Conservation (phyloP, 495 filamentous ascomycete species). For the Penicillium lagena region DNA sequence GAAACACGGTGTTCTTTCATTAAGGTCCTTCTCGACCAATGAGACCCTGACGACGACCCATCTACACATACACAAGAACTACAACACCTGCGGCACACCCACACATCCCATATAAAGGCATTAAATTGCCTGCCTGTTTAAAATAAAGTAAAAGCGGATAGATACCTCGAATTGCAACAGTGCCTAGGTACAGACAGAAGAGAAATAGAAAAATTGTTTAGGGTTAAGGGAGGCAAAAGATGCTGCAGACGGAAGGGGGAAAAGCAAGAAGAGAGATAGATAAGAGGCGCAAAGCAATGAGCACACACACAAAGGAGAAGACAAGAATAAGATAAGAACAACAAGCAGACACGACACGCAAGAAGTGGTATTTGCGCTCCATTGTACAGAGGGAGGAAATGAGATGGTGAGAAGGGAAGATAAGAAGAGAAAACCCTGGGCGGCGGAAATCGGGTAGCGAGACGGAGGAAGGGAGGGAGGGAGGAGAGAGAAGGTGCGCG, state of each 20-base stretch:
- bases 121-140: neutral
- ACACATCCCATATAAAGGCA: slow-evolving; percentile 10
- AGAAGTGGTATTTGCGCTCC: slow-evolving; percentile 44
- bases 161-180: slow-evolving; percentile 15
- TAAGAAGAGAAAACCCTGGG: neutral
- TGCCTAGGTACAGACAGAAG: slow-evolving; percentile 11
- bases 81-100: too few species aligned
- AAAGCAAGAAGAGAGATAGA: slow-evolving; percentile 15
- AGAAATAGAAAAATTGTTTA: slow-evolving; percentile 7
- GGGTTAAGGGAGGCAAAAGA: slow-evolving; percentile 11
- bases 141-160: slow-evolving; percentile 7
- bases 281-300: slow-evolving; percentile 10
- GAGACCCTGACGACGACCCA: too few species aligned
- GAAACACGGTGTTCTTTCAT: too few species aligned
- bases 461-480: neutral
- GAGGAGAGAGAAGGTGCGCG: neutral
- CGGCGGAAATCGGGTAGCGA: neutral
- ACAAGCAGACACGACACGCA: slow-evolving; percentile 11
- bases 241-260: slow-evolving; percentile 13
- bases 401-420: slow-evolving; percentile 6
- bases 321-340: slow-evolving; percentile 9
- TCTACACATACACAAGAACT: too few species aligned
- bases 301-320: slow-evolving; percentile 3
- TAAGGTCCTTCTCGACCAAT: too few species aligned
- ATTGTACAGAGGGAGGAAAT: slow-evolving; percentile 33